Conservation (phyloP, 179 eudicot genomes). For the Silene noctiflora region DNA sequence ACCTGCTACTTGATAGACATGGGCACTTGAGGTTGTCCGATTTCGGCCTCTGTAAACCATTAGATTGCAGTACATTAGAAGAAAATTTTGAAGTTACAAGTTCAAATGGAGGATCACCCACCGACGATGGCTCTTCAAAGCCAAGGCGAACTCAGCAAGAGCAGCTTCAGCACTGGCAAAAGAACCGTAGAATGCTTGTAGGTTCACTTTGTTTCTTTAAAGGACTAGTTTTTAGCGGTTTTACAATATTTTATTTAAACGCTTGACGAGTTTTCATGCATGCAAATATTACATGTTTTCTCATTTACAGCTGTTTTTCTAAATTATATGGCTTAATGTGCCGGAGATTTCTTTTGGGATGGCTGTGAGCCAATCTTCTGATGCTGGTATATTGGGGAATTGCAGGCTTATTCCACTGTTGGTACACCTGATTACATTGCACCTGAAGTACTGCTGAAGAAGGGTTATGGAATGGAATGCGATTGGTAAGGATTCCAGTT, state of each 20-base stretch:
- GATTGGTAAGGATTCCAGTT: slow-evolving; percentile 67
- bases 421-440: slow-evolving; percentile 98
- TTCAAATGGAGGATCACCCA: slow-evolving; percentile 43
- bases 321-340: slow-evolving; percentile 1
- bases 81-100: slow-evolving; percentile 60
- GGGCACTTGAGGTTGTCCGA: slow-evolving; percentile 87
- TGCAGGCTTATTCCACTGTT: slow-evolving; percentile 94
- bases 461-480: slow-evolving; percentile 93
- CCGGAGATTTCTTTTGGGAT: neutral
- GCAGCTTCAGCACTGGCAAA: slow-evolving; percentile 93
- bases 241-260: neutral
- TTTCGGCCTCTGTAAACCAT: slow-evolving; percentile 93
- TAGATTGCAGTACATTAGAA: slow-evolving; percentile 84
- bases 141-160: slow-evolving; percentile 93
- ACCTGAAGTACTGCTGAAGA: slow-evolving; percentile 88
- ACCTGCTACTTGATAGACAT: slow-evolving; percentile 81
- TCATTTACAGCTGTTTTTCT: slow-evolving; percentile 1
- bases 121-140: slow-evolving; percentile 49
- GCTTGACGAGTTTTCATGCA: neutral
- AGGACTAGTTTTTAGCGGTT: neutral
- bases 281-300: slow-evolving; percentile 6
- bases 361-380: slow-evolving; percentile 15
- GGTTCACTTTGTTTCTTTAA: slow-evolving; percentile 26
- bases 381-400: slow-evolving; percentile 15
- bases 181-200: slow-evolving; percentile 92